Evolutionary conservation across 148 eudicot species (phyloP).

Genomic region (Fagopyrum tataricum): DNA sequence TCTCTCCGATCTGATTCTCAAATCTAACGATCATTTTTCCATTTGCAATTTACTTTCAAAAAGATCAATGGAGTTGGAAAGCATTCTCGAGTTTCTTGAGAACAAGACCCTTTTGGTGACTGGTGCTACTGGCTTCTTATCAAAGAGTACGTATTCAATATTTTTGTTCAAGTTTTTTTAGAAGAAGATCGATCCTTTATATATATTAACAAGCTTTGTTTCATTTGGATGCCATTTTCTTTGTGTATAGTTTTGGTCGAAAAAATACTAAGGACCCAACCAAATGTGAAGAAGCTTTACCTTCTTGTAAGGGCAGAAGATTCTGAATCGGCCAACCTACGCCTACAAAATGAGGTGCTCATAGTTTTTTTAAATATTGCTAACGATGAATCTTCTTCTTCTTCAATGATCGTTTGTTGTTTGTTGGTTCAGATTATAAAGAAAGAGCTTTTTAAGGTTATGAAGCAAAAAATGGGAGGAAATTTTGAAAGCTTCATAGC

Average conservation of each 20-base stretch:
- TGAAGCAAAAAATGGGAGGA: slow-evolving; percentile 28
- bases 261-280: background rate
- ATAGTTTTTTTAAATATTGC: no score
- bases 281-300: background rate
- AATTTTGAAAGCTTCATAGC: slow-evolving; percentile 21
- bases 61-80: slow-evolving; percentile 34
- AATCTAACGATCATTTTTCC: no score
- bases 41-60: no score
- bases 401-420: no score
- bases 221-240: no score
- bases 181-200: no score
- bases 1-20: no score
- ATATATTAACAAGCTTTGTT: no score
- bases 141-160: slow-evolving; percentile 32
- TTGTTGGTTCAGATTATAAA: slow-evolving; percentile 27
- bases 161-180: no score
- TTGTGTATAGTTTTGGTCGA: no score
- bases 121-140: slow-evolving; percentile 68
- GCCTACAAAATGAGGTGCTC: background rate
- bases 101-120: slow-evolving; percentile 44
- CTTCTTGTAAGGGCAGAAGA: background rate
- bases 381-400: no score
- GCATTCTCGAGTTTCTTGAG: slow-evolving; percentile 37
- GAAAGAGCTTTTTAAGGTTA: slow-evolving; percentile 34
- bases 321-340: background rate